A percentile compares a stretch with the other conserved stretches of the same genome.
These are phyloP conservation scores for Celoporthe dispersa DNA, from an alignment of 2,329 filamentous ascomycete genomes.

Conservation along the genomic window DNA sequence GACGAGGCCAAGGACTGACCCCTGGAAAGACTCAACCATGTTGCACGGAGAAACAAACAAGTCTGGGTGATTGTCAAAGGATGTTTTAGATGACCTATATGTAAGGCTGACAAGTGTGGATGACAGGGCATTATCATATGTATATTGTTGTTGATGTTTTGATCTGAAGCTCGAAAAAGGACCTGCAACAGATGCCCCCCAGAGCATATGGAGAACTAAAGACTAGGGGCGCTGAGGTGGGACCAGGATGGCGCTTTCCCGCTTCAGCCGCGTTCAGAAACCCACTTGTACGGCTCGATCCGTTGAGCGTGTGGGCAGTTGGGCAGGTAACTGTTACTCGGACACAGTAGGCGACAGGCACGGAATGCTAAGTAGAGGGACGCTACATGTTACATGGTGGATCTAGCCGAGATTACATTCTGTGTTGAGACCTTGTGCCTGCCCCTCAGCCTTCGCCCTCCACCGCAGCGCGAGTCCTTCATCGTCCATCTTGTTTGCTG, in stretches of 20 bases:
- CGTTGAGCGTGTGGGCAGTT: background rate
- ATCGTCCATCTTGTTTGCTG: background rate
- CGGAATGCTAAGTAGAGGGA: background rate
- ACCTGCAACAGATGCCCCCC: background rate
- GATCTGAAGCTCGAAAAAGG: background rate
- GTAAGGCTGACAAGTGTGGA: background rate
- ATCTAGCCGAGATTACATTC: background rate
- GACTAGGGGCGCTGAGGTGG: background rate
- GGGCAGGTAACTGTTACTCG: background rate
- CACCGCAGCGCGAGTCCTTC: background rate
- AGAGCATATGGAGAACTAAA: background rate
- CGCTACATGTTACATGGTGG: background rate
- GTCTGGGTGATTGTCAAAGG: too few species aligned
- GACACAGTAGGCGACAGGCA: background rate
- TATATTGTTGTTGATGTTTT: background rate
- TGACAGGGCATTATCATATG: background rate
- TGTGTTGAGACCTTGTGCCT: background rate
- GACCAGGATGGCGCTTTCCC: background rate
- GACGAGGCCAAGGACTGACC: background rate
- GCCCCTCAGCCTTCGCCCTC: background rate
- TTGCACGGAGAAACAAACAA: background rate
- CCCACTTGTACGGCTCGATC: background rate
- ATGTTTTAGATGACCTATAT: too few species aligned
- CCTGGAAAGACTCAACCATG: background rate
- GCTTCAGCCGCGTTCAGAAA: background rate